Conservation (phyloP, 106 monocot species). For the Allium fistulosum region DNA sequence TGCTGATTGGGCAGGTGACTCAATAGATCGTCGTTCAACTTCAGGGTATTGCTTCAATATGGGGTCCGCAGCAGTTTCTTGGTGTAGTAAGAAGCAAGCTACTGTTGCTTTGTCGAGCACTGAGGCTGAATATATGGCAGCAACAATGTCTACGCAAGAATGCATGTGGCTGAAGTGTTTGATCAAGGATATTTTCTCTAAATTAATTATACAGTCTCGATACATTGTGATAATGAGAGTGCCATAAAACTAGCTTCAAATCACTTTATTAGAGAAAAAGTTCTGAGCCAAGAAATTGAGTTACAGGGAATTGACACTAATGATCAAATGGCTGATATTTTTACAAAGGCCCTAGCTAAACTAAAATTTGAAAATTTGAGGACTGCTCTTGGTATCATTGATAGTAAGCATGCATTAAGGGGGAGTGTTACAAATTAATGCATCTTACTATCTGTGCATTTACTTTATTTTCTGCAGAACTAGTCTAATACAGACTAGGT, state of each 20-base stretch:
- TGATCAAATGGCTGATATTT: slow-evolving; percentile 12
- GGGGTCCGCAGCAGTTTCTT: neutral
- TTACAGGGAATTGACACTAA: slow-evolving; percentile 1
- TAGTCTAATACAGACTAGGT: too few species aligned
- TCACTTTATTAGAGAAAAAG: slow-evolving; percentile 8
- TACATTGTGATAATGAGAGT: slow-evolving; percentile 13
- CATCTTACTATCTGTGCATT: too few species aligned
- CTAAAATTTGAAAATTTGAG: too few species aligned
- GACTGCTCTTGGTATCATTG: too few species aligned
- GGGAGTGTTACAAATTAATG: too few species aligned
- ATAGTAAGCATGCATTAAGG: too few species aligned
- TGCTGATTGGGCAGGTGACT: slow-evolving; percentile 11
- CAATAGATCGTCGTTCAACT: neutral
- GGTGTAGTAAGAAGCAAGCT: too few species aligned
- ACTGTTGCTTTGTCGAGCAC: slow-evolving; percentile 7
- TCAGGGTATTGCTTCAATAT: slow-evolving; percentile 2
- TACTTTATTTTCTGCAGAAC: too few species aligned
- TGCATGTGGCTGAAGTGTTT: slow-evolving; percentile 11
- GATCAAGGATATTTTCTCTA: slow-evolving; percentile 1
- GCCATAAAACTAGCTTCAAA: slow-evolving; percentile 4
- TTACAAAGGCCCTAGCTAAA: slow-evolving; percentile 12
- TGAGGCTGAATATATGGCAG: slow-evolving; percentile 12
- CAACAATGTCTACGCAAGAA: slow-evolving; percentile 16
- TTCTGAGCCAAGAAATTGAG: slow-evolving; percentile 11
- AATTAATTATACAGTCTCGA: slow-evolving; percentile 9